These are phyloP conservation scores for Neoascochyta sp. DNA, from an alignment of 2,329 filamentous ascomycete genomes.

Conservation along the genomic window DNA sequence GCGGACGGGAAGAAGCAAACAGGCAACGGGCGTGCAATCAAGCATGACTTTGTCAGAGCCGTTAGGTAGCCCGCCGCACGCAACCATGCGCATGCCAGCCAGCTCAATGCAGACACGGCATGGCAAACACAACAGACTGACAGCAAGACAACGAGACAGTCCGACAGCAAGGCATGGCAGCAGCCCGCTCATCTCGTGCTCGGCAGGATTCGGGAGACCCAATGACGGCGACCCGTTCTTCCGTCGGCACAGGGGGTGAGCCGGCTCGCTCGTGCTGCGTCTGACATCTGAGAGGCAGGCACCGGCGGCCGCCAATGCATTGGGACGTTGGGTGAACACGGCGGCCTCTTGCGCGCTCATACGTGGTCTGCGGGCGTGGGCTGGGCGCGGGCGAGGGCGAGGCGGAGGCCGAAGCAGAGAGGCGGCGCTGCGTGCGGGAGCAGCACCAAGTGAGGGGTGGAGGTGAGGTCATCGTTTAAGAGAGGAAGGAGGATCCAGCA, in stretches of 20 bases:
- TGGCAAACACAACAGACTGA: too few species aligned
- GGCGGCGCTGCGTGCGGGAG: too few species aligned
- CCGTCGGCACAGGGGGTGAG: slow-evolving; percentile 18
- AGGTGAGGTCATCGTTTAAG: slow-evolving; percentile 8
- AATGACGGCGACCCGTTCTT: slow-evolving; percentile 19
- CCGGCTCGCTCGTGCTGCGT: slow-evolving; percentile 12
- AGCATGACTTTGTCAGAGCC: too few species aligned
- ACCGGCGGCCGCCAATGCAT: background rate
- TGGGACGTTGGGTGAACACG: background rate
- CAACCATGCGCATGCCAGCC: too few species aligned
- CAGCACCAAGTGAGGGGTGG: slow-evolving; percentile 9
- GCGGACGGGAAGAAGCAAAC: too few species aligned
- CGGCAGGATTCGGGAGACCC: slow-evolving; percentile 18
- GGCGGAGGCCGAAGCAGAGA: too few species aligned
- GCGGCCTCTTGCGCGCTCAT: too few species aligned
- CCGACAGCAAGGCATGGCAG: too few species aligned
- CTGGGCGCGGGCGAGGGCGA: background rate
- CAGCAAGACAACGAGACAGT: background rate
- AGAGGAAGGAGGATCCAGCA: slow-evolving; percentile 2
- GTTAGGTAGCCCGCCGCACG: too few species aligned
- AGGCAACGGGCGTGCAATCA: slow-evolving; percentile 1
- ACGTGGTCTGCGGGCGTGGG: too few species aligned
- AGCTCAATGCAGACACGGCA: too few species aligned
- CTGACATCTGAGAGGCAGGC: slow-evolving; percentile 7
- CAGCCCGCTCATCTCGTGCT: too few species aligned